These are phyloP conservation scores for Ogataea wickerhamii DNA, from an alignment of 805 yeast genomes.

Conservation along the genomic window DNA sequence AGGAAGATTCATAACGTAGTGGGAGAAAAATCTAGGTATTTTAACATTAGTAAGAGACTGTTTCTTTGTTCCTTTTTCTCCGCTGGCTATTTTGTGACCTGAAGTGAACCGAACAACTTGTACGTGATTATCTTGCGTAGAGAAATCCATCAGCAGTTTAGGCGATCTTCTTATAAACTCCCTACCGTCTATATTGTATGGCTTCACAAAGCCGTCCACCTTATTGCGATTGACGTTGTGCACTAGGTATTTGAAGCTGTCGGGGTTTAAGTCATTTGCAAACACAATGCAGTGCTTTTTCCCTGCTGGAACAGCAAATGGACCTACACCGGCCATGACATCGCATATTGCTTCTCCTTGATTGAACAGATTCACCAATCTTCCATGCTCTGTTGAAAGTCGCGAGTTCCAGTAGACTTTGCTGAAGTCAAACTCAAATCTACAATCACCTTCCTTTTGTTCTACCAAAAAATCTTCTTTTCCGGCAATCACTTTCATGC, in stretches of 20 bases:
- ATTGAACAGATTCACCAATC: constrained; percentile 60
- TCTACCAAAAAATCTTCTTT: constrained; percentile 70
- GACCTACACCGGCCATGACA: constrained; percentile 98
- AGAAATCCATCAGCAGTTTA: constrained; percentile 45
- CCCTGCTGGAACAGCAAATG: constrained; percentile 95
- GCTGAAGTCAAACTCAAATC: constrained; percentile 81
- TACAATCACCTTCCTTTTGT: constrained; percentile 84
- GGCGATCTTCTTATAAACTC: constrained; percentile 68
- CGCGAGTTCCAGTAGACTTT: constrained; percentile 98
- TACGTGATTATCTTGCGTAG: constrained; percentile 34
- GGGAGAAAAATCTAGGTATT: constrained; percentile 56
- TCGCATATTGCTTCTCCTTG: constrained; percentile 80
- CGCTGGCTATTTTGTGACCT: constrained; percentile 18
- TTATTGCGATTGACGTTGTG: constrained; percentile 65
- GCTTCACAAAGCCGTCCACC: constrained; percentile 52
- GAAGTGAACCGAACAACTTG: constrained; percentile 35
- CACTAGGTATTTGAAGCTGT: constrained; percentile 65
- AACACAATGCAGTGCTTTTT: constrained; percentile 74
- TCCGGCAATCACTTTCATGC: constrained; percentile 93
- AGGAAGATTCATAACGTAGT: constrained; percentile 94
- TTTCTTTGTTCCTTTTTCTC: constrained; percentile 26
- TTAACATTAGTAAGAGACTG: constrained; percentile 20
- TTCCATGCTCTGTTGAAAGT: constrained; percentile 86
- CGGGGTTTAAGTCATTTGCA: constrained; percentile 93
- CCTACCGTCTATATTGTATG: constrained; percentile 78